Base-by-base conservation (phyloP, 148 eudicot species). In the Rhododendron simsii region DNA sequence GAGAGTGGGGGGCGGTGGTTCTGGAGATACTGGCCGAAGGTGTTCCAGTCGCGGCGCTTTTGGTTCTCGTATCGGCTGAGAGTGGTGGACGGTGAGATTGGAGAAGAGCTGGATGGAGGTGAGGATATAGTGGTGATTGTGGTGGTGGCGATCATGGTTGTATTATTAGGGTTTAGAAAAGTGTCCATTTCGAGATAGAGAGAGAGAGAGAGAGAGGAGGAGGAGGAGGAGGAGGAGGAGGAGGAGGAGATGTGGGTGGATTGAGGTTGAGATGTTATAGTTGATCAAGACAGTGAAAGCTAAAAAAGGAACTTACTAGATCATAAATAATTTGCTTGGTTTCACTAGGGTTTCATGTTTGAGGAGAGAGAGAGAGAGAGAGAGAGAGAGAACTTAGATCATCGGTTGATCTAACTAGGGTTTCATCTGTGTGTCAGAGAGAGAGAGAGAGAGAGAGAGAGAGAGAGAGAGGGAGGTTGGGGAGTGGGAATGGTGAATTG, bases 61-160 rank as follows among this genome's bases (percentile, higher is more conserved):
- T 93, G 95, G 87, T 89, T 93, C 88, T 93, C 95, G 88, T 93
- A 93, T 14, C 95, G 88, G 88, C 95, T 93, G 7, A 92, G 88
- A 1, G 87, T 77, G 23, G 85, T 47, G 50, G 50, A 47, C 50
- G 50, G 50, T 47, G 89, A 16, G 16, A 86, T 23, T 2, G 89
- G 77, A 8, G 87, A 88, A 2, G 89, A 85, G 9, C 55, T 13
- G 16, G 69, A 73, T 14, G 81, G 15, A n/a, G 87, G 67, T 53
- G 87, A 77, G 33, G 88, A 81, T 44, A 88, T 45, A 65, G 39
- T 85, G 33, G 57, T 78, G n/a, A 80, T 7, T 45, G 67, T 41
- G 45, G 45, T 41, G 45, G 45, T 5, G 45, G 55, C 51, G 45
- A 26, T 84, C 39, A 45, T 82, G 67, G 11, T 74, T 85, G 39